Percentiles rank a stretch among this genome's conserved stretches.
Conservation (phyloP, 2,329 filamentous ascomycete genomes). For the Didymella exigua region DNA sequence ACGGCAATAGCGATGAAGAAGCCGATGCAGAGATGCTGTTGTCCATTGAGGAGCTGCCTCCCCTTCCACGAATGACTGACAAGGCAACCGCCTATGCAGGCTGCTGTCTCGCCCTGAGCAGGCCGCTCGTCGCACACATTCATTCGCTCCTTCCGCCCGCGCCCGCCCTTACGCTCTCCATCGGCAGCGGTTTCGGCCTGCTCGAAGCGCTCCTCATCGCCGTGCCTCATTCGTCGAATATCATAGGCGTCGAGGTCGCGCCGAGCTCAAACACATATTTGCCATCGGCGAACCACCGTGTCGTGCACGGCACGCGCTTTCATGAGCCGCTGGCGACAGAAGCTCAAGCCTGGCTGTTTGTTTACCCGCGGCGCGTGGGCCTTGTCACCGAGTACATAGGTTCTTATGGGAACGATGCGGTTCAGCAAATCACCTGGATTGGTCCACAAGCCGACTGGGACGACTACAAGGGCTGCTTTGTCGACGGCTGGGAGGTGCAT, state of each 20-base stretch:
- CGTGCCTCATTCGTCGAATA: slow-evolving; percentile 24
- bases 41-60: background rate
- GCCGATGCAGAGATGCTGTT: background rate
- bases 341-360: slow-evolving; percentile 58
- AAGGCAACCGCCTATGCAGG: slow-evolving; percentile 36
- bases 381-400: slow-evolving; percentile 55
- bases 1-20: slow-evolving; percentile 4
- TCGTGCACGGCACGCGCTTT: slow-evolving; percentile 54
- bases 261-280: slow-evolving; percentile 55
- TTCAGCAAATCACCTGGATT: slow-evolving; percentile 51
- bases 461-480: slow-evolving; percentile 40
- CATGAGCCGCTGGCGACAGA: slow-evolving; percentile 50
- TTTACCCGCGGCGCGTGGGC: slow-evolving; percentile 58
- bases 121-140: slow-evolving; percentile 35
- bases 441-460: slow-evolving; percentile 53
- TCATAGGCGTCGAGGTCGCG: slow-evolving; percentile 58
- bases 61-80: slow-evolving; percentile 25
- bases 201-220: slow-evolving; percentile 53
- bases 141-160: slow-evolving; percentile 29
- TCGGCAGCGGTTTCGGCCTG: slow-evolving; percentile 59
- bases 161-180: slow-evolving; percentile 45
- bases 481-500: slow-evolving; percentile 23
- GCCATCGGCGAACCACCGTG: slow-evolving; percentile 48
- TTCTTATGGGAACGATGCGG: slow-evolving; percentile 30
- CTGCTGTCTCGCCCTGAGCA: slow-evolving; percentile 47